Evolutionary conservation across 345 rosid genomes (phyloP), one percentile per base, ranked within the genome.

Genomic region (Pugionium dolabratum): DNA sequence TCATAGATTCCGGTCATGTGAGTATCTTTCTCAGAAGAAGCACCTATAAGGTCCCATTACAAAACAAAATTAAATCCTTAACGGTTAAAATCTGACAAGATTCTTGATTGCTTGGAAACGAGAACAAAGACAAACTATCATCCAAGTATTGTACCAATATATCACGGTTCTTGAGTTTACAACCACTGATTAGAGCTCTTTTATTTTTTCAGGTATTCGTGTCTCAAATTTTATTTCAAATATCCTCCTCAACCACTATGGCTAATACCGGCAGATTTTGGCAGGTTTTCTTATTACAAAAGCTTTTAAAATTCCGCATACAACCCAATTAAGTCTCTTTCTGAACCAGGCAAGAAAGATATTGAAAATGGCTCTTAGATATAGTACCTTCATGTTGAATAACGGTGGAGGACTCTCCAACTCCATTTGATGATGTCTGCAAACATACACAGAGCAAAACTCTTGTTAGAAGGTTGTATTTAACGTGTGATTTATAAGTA

Each of bases 1-100:
- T 90, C 97, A 70, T 94, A 94, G 61, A 94, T 60, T 75, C 96
- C 97, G 5, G 99, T 88, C 70, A 90, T 75, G 35, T 75, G 83
- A 43, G 79, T 51, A 64, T 78, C 88, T 63, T 83, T 80, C 52
- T 54, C 86, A 30, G 88, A 68, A 18, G 82, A 59, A 75, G 48
- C 59, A 64, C 85, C 88, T 81, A 76, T 62, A 29, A 30, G 7
- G 30, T 25, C 42, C 4, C n/a, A 63, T 71, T 47, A 49, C 43
- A 60, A 28, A 43, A 9, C 41, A 44, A 0, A 9, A 4, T 69
- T 48, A 32, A 7, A 29, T 35, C 41, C 39, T 7, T 37, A 25
- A 39, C 25, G 30, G 5, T 31, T 30, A 51, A 10, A 2, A 7
- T 64, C 37, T 36, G 18, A 52, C 6, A 53, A 53, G 8, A 43